These are phyloP conservation scores for Chaetomiaceae sp. DNA, from an alignment of 2,329 filamentous ascomycete genomes.

Conservation along the genomic window DNA sequence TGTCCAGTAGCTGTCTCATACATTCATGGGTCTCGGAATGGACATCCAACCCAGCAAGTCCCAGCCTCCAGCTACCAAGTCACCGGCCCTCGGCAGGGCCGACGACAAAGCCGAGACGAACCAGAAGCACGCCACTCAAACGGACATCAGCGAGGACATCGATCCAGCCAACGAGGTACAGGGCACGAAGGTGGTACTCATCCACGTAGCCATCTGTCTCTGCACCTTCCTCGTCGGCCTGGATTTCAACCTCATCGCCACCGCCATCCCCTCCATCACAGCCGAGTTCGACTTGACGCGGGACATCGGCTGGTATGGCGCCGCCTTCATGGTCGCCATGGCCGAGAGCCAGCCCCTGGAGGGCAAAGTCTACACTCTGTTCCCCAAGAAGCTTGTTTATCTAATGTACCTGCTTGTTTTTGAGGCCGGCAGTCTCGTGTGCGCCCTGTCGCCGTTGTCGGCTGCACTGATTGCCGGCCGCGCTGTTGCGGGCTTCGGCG, in stretches of 20 bases:
- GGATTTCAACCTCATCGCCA: background rate
- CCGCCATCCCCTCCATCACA: background rate
- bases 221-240: background rate
- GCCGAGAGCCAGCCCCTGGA: background rate
- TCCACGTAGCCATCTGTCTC: background rate
- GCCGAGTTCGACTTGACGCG: background rate
- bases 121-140: too few relatives aligned
- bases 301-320: background rate
- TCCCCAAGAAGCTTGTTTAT: background rate
- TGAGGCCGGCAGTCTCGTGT: slow-evolving; percentile 1
- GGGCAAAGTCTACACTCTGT: slow-evolving; percentile 3
- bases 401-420: background rate
- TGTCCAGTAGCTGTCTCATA: too few relatives aligned
- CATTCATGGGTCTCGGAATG: too few relatives aligned
- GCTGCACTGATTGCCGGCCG: slow-evolving; percentile 2
- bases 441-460: background rate
- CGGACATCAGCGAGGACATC: background rate
- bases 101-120: too few relatives aligned
- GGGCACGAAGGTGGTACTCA: background rate
- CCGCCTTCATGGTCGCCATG: background rate
- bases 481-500: background rate
- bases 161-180: background rate
- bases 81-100: too few relatives aligned
- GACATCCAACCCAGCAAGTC: too few relatives aligned
- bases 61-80: too few relatives aligned